Percentiles rank a stretch among this genome's conserved stretches.
These are phyloP conservation scores for Eutrema japonicum DNA, from an alignment of 345 rosid genomes.

Conservation along the genomic window DNA sequence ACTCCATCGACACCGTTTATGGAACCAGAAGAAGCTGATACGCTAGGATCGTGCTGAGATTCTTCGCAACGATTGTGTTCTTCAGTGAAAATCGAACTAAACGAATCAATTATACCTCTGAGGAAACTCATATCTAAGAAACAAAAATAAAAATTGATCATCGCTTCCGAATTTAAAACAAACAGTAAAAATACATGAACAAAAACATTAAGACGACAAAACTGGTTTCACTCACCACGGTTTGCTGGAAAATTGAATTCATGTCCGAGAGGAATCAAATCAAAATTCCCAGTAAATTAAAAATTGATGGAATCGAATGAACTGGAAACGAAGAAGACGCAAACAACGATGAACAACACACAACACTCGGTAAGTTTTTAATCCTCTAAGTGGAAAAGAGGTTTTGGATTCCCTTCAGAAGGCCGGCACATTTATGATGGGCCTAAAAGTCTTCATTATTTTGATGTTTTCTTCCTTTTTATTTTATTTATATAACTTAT, in stretches of 20 bases:
- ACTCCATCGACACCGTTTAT: constrained; percentile 59
- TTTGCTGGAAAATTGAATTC: constrained; percentile 16
- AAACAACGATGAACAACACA: background rate
- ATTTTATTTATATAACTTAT: background rate
- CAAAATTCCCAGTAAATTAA: background rate
- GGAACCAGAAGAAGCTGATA: constrained; percentile 16
- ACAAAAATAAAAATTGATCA: constrained; percentile 43
- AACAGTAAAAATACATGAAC: constrained; percentile 60
- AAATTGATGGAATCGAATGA: constrained; percentile 8
- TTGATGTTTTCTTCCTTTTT: too few species aligned
- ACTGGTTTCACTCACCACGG: constrained; percentile 31
- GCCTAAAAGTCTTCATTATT: constrained; percentile 4
- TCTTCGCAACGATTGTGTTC: constrained; percentile 37
- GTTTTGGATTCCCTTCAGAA: background rate
- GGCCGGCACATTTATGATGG: background rate
- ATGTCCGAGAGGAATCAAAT: constrained; percentile 29
- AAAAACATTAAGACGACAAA: constrained; percentile 5
- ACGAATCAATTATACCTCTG: constrained; percentile 61
- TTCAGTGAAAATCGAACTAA: constrained; percentile 58
- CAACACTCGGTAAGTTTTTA: background rate
- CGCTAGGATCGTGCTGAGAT: constrained; percentile 43
- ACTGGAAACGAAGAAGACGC: constrained; percentile 4
- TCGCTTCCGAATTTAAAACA: constrained; percentile 58
- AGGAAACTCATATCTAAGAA: constrained; percentile 63
- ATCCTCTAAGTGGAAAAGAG: background rate